A percentile compares a stretch with the other conserved stretches of the same genome.
Conservation (phyloP, 2,329 filamentous ascomycete genomes). For the Alternaria burnsii region DNA sequence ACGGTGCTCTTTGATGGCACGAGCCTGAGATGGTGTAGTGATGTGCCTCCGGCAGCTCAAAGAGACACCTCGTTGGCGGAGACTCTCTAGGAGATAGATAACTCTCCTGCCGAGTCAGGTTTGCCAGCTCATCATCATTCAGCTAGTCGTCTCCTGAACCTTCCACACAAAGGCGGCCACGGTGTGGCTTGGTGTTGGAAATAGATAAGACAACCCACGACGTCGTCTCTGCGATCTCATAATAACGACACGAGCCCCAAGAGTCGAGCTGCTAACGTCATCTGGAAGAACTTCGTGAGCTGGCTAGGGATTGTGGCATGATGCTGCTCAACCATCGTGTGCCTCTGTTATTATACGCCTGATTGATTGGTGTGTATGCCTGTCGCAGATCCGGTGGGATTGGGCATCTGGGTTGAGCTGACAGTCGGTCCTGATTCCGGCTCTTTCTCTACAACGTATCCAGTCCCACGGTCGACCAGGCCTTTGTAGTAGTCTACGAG, state of each 20-base stretch:
- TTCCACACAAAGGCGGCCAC: slow-evolving; percentile 27
- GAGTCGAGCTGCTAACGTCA: background rate
- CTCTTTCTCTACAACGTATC: slow-evolving; percentile 61
- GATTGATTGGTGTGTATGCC: slow-evolving; percentile 33
- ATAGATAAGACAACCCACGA: slow-evolving; percentile 7
- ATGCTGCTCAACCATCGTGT: slow-evolving; percentile 12
- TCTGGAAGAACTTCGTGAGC: background rate
- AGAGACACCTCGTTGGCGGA: slow-evolving; percentile 11
- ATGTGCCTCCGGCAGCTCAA: slow-evolving; percentile 17
- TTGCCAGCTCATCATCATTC: slow-evolving; percentile 32
- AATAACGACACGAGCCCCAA: slow-evolving; percentile 1
- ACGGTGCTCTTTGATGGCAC: slow-evolving; percentile 18
- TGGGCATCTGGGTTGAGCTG: slow-evolving; percentile 19
- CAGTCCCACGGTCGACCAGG: slow-evolving; percentile 73
- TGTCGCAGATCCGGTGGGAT: slow-evolving; percentile 31
- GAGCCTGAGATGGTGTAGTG: slow-evolving; percentile 16
- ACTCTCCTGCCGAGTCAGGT: slow-evolving; percentile 16
- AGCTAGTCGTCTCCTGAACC: slow-evolving; percentile 8
- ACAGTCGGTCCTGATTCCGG: slow-evolving; percentile 23
- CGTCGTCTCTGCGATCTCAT: slow-evolving; percentile 1
- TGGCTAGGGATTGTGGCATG: background rate
- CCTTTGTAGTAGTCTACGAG: slow-evolving; percentile 93
- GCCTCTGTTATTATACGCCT: slow-evolving; percentile 20
- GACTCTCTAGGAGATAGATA: slow-evolving; percentile 6
- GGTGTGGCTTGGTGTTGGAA: slow-evolving; percentile 14